phyloP scores from a whole-genome alignment of 1,139 yeast genomes.

The Zygosaccharomyces sapae region DNA sequence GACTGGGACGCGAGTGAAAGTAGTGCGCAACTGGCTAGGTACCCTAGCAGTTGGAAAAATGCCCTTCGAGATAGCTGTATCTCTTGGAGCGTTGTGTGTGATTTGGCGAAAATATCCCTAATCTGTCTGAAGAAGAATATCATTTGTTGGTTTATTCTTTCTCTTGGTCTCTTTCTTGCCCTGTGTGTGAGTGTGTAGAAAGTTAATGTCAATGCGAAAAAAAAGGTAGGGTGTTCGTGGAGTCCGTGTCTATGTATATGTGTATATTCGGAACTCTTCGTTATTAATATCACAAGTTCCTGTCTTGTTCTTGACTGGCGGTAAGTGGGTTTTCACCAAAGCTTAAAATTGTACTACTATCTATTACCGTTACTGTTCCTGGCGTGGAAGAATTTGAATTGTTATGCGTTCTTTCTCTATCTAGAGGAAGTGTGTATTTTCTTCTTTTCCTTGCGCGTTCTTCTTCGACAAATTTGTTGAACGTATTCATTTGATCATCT shows the following conservation, averaged over 20 bases:
- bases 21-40: constrained; percentile 34
- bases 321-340: constrained; percentile 48
- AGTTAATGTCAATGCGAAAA: too few relatives aligned
- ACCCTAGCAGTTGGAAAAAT: constrained; percentile 36
- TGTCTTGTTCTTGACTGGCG: not conserved
- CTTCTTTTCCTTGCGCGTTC: constrained; percentile 21
- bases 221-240: too few relatives aligned
- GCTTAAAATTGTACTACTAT: constrained; percentile 32
- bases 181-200: too few relatives aligned
- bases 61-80: constrained; percentile 34
- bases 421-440: constrained; percentile 17
- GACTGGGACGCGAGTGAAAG: constrained; percentile 34
- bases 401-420: constrained; percentile 4
- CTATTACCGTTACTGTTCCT: constrained; percentile 39
- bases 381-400: constrained; percentile 17
- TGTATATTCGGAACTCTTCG: too few relatives aligned
- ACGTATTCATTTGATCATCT: constrained; percentile 25
- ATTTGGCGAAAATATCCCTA: constrained; percentile 30
- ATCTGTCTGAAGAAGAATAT: constrained; percentile 31
- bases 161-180: constrained; percentile 8
- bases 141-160: constrained; percentile 15
- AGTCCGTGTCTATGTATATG: too few relatives aligned
- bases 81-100: constrained; percentile 31
- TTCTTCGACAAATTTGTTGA: constrained; percentile 26
- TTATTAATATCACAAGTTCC: not conserved